Conservation (phyloP, 2,329 filamentous ascomycete genomes). For the Passalora sequoiae region DNA sequence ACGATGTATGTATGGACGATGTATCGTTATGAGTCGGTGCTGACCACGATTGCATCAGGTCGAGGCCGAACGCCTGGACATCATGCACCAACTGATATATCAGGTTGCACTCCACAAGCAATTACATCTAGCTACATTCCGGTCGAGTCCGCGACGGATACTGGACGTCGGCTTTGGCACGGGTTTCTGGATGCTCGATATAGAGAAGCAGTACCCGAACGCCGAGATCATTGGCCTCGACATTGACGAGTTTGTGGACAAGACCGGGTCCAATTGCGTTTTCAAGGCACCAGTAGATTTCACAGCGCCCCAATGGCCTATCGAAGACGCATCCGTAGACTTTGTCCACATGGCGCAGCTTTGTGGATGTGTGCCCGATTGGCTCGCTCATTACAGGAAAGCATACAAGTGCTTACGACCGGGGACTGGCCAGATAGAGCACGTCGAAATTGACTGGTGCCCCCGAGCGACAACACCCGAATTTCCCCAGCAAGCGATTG, state of each 20-base stretch:
- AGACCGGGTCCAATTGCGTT: constrained; percentile 12
- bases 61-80: constrained; percentile 22
- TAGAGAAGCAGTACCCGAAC: constrained; percentile 58
- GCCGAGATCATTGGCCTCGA: constrained; percentile 27
- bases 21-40: constrained; percentile 2
- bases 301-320: constrained; percentile 70
- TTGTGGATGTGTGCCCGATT: constrained; percentile 69
- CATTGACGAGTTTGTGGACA: constrained; percentile 17
- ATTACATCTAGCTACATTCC: constrained; percentile 32
- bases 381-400: constrained; percentile 68
- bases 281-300: constrained; percentile 53
- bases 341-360: constrained; percentile 78
- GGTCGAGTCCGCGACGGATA: constrained; percentile 45
- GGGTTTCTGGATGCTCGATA: constrained; percentile 85
- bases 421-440: constrained; percentile 71
- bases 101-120: constrained; percentile 35
- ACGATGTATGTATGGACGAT: constrained; percentile 18
- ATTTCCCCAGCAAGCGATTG: constrained; percentile 48
- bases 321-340: constrained; percentile 67
- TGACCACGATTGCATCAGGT: constrained; percentile 10
- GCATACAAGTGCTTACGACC: constrained; percentile 63
- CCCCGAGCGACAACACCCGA: constrained; percentile 60
- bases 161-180: constrained; percentile 76
- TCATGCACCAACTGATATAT: constrained; percentile 24
- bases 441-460: constrained; percentile 80